phyloP scores from a whole-genome alignment of 306 rosid genomes.

The Erythrophleum fordii region DNA sequence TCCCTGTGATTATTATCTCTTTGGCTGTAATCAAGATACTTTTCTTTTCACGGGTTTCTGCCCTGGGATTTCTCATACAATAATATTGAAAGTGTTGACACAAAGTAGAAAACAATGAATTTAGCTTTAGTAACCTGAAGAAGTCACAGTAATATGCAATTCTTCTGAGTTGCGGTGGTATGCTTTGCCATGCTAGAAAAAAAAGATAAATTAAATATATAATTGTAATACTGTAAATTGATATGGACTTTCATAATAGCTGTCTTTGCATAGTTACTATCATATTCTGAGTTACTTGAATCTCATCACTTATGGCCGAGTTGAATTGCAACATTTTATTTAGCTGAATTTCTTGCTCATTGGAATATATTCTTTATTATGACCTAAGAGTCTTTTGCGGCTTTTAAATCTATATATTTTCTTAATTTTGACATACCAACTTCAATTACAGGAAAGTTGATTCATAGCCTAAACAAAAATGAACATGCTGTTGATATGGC shows the following conservation, averaged over 20 bases:
- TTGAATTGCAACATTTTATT: conserved; percentile 3
- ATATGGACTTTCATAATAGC: conserved; percentile 23
- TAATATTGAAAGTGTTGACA: background rate
- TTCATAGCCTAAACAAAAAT: conserved; percentile 90
- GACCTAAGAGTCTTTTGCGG: background rate
- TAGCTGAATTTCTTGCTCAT: background rate
- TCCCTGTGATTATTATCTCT: background rate
- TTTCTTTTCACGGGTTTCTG: background rate
- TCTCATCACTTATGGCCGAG: conserved; percentile 10
- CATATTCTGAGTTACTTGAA: background rate
- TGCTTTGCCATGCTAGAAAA: background rate
- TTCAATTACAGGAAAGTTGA: conserved; percentile 73
- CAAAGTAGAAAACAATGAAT: background rate
- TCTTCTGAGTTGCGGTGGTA: background rate
- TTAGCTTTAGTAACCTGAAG: background rate
- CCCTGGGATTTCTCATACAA: background rate
- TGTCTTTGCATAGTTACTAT: background rate
- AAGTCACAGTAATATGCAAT: background rate
- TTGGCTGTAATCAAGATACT: background rate
- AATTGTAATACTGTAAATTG: background rate
- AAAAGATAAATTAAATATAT: background rate
- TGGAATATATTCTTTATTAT: conserved; percentile 3
- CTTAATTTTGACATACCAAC: conserved; percentile 27
- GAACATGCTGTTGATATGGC: conserved; percentile 98
- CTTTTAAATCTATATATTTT: background rate